Evolutionary conservation across 306 rosid species (phyloP), one percentile per base, ranked within the genome.

Genomic region (Cucurbita argyrosperma): DNA sequence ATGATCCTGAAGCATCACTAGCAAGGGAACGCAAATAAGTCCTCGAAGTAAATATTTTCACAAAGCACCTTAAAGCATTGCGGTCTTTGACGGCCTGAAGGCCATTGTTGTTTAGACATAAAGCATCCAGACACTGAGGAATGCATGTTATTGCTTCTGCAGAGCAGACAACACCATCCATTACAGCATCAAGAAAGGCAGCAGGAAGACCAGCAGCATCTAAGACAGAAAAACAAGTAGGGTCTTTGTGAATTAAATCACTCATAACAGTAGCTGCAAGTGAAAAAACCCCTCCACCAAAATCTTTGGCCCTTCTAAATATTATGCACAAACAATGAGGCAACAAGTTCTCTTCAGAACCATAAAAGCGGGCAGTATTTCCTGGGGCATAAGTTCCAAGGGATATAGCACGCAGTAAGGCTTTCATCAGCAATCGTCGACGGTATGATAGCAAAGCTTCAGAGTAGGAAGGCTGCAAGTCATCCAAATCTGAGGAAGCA

Each of bases 211-310:
- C 97, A 75, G 96, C 89, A 56, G 89, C 91, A 81, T 95, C 91
- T 72, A 95, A 81, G 69, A 87, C 83, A 18, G 97, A 89, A 83
- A 85, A 95, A 80, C 99, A 95, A 42, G 99, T 95, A 67, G 97
- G 99, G 77, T 95, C 99, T 80, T 91, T 91, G 84, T 95, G 99
- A 71, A 95, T 91, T 74, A 95, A 76, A 80, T 95, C 99, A 79
- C 97, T 95, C 96, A 91, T 88, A 78, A 91, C 99, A 75, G 96
- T 88, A 53, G 97, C 96, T 11, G 99, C 97, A 81, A 91, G 96
- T 38, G 97, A 95, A 75, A 91, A 95, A 72, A 95, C 96, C 75
- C 92, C 97, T 74, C 96, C 99, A 76, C 99, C 99, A 88, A 95
- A 95, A 83, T 89, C 91, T 79, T 83, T 88, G 12, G 97, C 96